phyloP scores from a whole-genome alignment of 352 stramenopile species.

The Phytophthora gonapodyides region DNA sequence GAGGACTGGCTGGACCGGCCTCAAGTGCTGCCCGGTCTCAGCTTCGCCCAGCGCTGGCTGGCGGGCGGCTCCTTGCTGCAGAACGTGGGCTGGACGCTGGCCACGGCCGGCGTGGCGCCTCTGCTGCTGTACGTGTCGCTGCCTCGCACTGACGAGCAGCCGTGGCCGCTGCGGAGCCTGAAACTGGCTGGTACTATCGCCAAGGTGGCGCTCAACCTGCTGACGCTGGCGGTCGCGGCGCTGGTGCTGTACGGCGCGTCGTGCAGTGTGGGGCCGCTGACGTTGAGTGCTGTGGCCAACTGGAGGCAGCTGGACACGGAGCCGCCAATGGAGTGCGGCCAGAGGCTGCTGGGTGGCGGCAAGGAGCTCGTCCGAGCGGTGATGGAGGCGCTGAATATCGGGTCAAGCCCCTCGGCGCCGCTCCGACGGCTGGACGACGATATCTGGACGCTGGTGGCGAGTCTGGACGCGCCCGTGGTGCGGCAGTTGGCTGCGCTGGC shows the following conservation, averaged over 20 bases:
- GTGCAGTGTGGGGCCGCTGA: slow-evolving; percentile 30
- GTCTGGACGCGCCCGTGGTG: slow-evolving; percentile 30
- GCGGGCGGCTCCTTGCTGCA: slow-evolving; percentile 41
- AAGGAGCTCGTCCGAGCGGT: slow-evolving; percentile 8
- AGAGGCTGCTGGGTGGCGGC: slow-evolving; percentile 27
- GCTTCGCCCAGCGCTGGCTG: slow-evolving; percentile 35
- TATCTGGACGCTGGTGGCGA: slow-evolving; percentile 37
- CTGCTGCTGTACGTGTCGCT: slow-evolving; percentile 54
- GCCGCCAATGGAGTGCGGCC: slow-evolving; percentile 26
- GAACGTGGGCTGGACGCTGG: slow-evolving; percentile 66
- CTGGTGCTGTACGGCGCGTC: slow-evolving; percentile 31
- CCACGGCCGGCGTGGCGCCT: slow-evolving; percentile 41
- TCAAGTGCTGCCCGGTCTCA: neutral
- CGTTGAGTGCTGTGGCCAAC: slow-evolving; percentile 6
- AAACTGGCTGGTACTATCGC: slow-evolving; percentile 26
- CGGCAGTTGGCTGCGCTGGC: slow-evolving; percentile 24
- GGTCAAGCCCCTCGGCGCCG: slow-evolving; percentile 9
- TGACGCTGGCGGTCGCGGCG: slow-evolving; percentile 28
- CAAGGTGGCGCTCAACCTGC: slow-evolving; percentile 48
- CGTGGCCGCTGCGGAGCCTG: slow-evolving; percentile 50
- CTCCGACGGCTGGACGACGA: slow-evolving; percentile 35
- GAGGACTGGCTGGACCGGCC: slow-evolving; percentile 22
- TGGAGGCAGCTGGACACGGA: slow-evolving; percentile 38
- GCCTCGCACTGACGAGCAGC: slow-evolving; percentile 13
- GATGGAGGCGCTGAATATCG: slow-evolving; percentile 20